These are phyloP conservation scores for Angophora floribunda DNA, from an alignment of 345 rosid species.

Conservation along the genomic window DNA sequence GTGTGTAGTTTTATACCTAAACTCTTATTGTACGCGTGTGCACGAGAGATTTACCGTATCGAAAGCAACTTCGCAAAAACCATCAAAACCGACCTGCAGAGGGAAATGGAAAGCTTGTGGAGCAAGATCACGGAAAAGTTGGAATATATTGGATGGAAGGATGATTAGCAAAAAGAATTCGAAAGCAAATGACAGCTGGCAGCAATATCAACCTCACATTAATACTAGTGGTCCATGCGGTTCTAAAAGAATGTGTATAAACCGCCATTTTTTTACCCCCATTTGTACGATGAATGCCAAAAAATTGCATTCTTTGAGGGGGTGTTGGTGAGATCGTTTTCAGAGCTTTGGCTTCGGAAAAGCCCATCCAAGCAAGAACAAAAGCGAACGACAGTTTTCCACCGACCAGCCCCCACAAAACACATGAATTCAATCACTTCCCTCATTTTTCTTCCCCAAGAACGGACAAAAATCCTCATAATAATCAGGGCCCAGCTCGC, in stretches of 20 bases:
- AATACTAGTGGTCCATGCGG: neutral
- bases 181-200: neutral
- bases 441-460: neutral
- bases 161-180: neutral
- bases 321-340: neutral
- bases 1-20: neutral
- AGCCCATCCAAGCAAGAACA: neutral
- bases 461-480: neutral
- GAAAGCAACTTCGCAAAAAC: neutral
- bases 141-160: neutral
- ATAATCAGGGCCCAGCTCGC: neutral
- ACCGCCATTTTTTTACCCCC: neutral
- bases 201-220: neutral
- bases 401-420: neutral
- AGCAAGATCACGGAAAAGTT: neutral
- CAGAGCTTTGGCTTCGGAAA: neutral
- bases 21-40: neutral
- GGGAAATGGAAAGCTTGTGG: neutral
- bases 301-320: neutral
- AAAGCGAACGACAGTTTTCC: neutral
- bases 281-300: neutral
- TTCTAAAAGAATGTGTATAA: neutral
- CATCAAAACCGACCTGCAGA: neutral
- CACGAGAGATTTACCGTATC: neutral
- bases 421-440: neutral